A percentile compares a stretch with the other conserved stretches of the same genome.
Conservation (phyloP, 2,329 filamentous ascomycete species). For the Monosporascus sp. region DNA sequence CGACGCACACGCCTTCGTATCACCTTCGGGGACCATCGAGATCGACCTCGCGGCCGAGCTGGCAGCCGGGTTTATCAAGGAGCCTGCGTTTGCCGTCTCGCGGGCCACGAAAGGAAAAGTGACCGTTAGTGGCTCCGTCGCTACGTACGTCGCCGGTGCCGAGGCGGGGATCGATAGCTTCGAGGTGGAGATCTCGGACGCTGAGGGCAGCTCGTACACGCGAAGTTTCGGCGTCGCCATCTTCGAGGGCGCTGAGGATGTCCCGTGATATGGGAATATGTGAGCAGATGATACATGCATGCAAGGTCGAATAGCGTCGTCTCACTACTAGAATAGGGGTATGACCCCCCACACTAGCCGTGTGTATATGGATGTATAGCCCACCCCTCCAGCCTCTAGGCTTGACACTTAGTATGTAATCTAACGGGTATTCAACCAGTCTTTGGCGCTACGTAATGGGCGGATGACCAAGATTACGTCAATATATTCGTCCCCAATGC, state of each 20-base stretch:
- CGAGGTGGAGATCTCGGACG: constrained; percentile 10
- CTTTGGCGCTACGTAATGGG: too few relatives aligned
- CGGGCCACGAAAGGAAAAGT: constrained; percentile 10
- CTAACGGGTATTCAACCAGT: too few relatives aligned
- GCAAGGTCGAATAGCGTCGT: too few relatives aligned
- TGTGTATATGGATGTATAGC: too few relatives aligned
- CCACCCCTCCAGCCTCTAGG: too few relatives aligned
- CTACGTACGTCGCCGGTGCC: constrained; percentile 9
- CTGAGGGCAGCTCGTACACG: constrained; percentile 15
- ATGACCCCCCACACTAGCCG: too few relatives aligned
- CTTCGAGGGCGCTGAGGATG: constrained; percentile 1
- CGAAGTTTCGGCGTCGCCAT: constrained; percentile 14
- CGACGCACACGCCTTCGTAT: constrained; percentile 27
- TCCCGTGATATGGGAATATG: neutral
- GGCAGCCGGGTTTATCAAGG: constrained; percentile 15
- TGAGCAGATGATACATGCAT: too few relatives aligned
- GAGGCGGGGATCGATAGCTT: constrained; percentile 12
- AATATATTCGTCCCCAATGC: too few relatives aligned
- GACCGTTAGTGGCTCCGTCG: constrained; percentile 7
- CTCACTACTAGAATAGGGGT: too few relatives aligned
- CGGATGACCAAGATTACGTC: too few relatives aligned
- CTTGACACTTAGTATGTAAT: too few relatives aligned
- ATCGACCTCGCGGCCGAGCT: constrained; percentile 20
- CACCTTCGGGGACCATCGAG: constrained; percentile 15
- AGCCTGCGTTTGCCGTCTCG: constrained; percentile 8